Conservation (phyloP, 768 basidiomycete species). For the Neoboletus brunneissimus region DNA sequence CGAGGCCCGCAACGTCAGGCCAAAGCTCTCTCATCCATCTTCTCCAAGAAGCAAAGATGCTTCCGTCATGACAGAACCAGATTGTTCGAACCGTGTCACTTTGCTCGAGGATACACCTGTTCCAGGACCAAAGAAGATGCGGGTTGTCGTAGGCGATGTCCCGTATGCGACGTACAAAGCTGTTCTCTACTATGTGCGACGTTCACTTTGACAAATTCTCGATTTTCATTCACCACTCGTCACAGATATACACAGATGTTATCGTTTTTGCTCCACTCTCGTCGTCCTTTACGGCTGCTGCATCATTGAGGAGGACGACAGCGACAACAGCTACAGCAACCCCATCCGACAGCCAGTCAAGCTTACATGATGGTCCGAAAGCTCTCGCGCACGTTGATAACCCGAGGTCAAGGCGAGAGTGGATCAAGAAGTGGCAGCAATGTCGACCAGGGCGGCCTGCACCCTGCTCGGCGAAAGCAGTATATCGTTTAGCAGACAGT, state of each 20-base stretch:
- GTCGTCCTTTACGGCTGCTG: slow-evolving; percentile 51
- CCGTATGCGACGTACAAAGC: slow-evolving; percentile 64
- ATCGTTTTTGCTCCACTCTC: slow-evolving; percentile 83
- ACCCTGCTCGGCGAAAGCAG: slow-evolving; percentile 83
- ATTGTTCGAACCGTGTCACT: background rate
- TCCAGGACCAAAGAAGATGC: slow-evolving; percentile 49
- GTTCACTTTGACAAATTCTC: background rate
- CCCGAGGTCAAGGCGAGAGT: slow-evolving; percentile 52
- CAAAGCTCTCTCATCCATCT: slow-evolving; percentile 39
- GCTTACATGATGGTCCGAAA: slow-evolving; percentile 25
- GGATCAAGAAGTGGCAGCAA: slow-evolving; percentile 70
- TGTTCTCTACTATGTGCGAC: slow-evolving; percentile 72
- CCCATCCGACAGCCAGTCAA: slow-evolving; percentile 37
- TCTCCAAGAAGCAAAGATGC: slow-evolving; percentile 34
- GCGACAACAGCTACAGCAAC: slow-evolving; percentile 14
- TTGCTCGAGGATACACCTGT: slow-evolving; percentile 4
- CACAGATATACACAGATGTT: slow-evolving; percentile 78
- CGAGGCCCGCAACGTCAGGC: slow-evolving; percentile 29
- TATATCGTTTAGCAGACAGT: slow-evolving; percentile 83
- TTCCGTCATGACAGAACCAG: slow-evolving; percentile 18
- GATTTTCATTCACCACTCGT: slow-evolving; percentile 1
- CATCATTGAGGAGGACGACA: slow-evolving; percentile 18
- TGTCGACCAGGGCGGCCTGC: slow-evolving; percentile 59
- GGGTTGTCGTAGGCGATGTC: slow-evolving; percentile 53
- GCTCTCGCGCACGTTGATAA: slow-evolving; percentile 13